Percentiles rank a stretch among this genome's conserved stretches.
These are phyloP conservation scores for Lizonia empirigonia DNA, from an alignment of 2,329 filamentous ascomycete genomes.

Conservation along the genomic window DNA sequence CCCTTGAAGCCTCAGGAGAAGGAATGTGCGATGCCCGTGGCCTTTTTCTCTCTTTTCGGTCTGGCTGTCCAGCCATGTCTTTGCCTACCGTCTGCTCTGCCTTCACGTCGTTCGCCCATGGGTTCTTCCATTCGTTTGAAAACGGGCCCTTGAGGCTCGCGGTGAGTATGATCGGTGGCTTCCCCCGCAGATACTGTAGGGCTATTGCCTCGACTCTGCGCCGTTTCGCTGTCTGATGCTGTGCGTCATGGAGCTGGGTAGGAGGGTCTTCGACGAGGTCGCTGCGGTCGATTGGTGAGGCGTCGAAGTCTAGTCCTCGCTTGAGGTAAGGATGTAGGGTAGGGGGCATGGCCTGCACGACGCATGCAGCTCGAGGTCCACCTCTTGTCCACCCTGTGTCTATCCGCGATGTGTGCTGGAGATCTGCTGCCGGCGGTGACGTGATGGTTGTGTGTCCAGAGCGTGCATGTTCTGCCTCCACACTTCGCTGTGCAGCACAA, in stretches of 20 bases:
- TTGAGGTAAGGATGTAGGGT: constrained; percentile 33
- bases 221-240: constrained; percentile 58
- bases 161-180: constrained; percentile 63
- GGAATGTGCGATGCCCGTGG: constrained; percentile 8
- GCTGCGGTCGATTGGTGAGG: constrained; percentile 24
- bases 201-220: constrained; percentile 65
- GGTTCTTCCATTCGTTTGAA: constrained; percentile 46
- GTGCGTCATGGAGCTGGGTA: constrained; percentile 61
- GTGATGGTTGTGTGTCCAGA: constrained; percentile 5
- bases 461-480: constrained; percentile 7
- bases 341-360: constrained; percentile 22
- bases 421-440: not conserved
- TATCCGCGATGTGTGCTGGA: not conserved
- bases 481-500: not conserved
- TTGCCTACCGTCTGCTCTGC: not conserved
- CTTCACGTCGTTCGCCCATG: constrained; percentile 33
- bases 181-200: constrained; percentile 62
- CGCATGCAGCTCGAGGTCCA: not conserved
- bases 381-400: not conserved
- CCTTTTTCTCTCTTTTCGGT: constrained; percentile 1
- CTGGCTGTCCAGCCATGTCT: not conserved
- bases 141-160: constrained; percentile 68
- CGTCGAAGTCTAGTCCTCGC: constrained; percentile 32
- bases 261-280: constrained; percentile 57
- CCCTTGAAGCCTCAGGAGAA: constrained; percentile 30